Evolutionary conservation across 2,329 filamentous ascomycete genomes (phyloP), one percentile per base, ranked within the genome.

Genomic region (Trichoderma polysporum): DNA sequence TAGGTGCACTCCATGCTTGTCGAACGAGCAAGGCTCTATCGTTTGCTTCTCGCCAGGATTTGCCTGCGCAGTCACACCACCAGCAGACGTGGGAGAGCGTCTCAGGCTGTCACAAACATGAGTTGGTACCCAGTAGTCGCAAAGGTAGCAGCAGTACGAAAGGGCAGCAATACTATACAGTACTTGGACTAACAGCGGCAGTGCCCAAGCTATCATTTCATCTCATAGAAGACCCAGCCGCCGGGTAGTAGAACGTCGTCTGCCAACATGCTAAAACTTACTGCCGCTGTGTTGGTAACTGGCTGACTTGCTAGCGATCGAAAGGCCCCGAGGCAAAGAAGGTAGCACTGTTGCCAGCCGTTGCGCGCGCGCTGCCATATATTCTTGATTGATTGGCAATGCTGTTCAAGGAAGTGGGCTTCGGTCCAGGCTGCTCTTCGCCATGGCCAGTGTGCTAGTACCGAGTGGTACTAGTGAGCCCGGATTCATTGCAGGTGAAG

Each of bases 1-100:
- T 10, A 12, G 22, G 41, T 45, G 41, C 19, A n/a, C n/a, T n/a
- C n/a, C n/a, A n/a, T n/a, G n/a, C n/a, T 15, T 12, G 41, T 45
- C 41, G 25, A 50, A 29, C 47, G 47, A 50, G 25, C 25, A 17
- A 52, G 47, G 35, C 35, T 52, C 35, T 39, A 27, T 41, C 25
- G 25, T 41, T 22, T 41, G 25, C 27, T 53, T 62, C 33, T 19
- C 25, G 49, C 17, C 49, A 29, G 25, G 49, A 52, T 52, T n/a
- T 27, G 8, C 49, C 49, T 25, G 49, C 27, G 50, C 50, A 41
- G 59, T 53, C 59, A 63, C 59, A 53, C 59, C 59, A 63, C 35
- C 35, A 25, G 27, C 29, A 39, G 47, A 52, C 29, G n/a, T 22
- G 31, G 27, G 19, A 53, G 54, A 33, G 22, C 25, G 60, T 63